Base-by-base conservation (phyloP, 768 basidiomycete species). In the Ramaria sp. region DNA sequence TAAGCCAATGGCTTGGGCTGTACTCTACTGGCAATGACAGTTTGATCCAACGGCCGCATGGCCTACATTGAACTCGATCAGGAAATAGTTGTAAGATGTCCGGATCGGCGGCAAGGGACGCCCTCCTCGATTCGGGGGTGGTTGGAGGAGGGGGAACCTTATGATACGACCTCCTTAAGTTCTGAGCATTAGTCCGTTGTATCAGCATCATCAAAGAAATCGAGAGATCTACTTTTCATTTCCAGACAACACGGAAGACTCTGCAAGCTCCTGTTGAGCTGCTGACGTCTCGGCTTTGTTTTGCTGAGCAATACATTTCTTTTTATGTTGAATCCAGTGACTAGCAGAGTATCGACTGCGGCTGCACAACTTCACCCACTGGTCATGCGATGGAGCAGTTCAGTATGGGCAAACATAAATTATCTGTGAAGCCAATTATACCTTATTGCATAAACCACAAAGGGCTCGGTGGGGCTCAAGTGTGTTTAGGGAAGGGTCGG, bases 321-420 rank as follows among this genome's bases (percentile, higher is more conserved):
- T 43, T 30, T 53, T 53, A 25, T 53, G 52, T 27, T 53, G 52
- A 8, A 43, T 22, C 52, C 52, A 54, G 28, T 54, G 52, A n/a
- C 41, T 54, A 3, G 52, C 41, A 20, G 52, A 54, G 38, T 45
- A 54, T 24, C 52, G 52, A 47, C 52, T 54, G 8, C 52, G 52
- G 12, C 42, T 30, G 34, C 42, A 54, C 18, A 54, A 36, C 27
- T 54, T 54, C 3, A 54, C 43, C 52, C 52, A 54, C 52, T 54
- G 20, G n/a, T n/a, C n/a, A n/a, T n/a, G n/a, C n/a, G n/a, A n/a
- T n/a, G n/a, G n/a, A n/a, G n/a, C n/a, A n/a, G n/a, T n/a, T n/a
- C n/a, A n/a, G n/a, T n/a, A n/a, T n/a, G n/a, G n/a, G n/a, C n/a
- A n/a, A n/a, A n/a, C n/a, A n/a, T n/a, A n/a, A n/a, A n/a, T n/a